Conservation (phyloP, 108 stramenopile species). For the Aurantiochytrium sp. region DNA sequence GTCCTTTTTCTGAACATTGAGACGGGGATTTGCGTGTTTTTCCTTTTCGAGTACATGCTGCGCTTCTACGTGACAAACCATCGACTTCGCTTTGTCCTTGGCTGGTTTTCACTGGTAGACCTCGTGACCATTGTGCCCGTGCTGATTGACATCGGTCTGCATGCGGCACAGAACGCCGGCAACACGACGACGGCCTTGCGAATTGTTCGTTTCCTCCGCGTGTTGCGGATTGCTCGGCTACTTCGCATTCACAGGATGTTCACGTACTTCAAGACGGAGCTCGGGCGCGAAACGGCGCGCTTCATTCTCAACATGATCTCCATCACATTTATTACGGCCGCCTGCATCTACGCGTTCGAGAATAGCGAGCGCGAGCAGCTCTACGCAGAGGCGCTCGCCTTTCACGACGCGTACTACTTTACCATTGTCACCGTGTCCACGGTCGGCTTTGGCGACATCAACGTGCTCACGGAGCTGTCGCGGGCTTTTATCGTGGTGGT, state of each 20-base stretch:
- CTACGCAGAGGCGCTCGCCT: background rate
- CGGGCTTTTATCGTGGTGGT: background rate
- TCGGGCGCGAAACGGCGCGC: background rate
- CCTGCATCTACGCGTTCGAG: background rate
- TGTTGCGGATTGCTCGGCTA: background rate
- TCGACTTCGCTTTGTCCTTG: background rate
- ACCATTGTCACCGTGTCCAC: constrained; percentile 23
- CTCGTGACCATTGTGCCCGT: background rate
- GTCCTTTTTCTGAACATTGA: background rate
- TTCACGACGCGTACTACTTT: background rate
- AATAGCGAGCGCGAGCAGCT: background rate
- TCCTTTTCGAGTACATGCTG: background rate
- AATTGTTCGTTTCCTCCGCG: background rate
- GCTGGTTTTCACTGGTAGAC: background rate
- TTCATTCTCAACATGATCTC: background rate
- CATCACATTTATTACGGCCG: background rate
- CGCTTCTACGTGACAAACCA: background rate
- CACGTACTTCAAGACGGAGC: background rate
- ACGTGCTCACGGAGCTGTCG: background rate
- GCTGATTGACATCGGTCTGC: background rate
- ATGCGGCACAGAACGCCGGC: background rate
- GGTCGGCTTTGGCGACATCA: background rate
- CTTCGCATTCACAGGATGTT: background rate
- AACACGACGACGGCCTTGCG: background rate
- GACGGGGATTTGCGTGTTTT: background rate